Evolutionary conservation across 2,329 filamentous ascomycete genomes (phyloP).

Genomic region (Penicillium sp.): DNA sequence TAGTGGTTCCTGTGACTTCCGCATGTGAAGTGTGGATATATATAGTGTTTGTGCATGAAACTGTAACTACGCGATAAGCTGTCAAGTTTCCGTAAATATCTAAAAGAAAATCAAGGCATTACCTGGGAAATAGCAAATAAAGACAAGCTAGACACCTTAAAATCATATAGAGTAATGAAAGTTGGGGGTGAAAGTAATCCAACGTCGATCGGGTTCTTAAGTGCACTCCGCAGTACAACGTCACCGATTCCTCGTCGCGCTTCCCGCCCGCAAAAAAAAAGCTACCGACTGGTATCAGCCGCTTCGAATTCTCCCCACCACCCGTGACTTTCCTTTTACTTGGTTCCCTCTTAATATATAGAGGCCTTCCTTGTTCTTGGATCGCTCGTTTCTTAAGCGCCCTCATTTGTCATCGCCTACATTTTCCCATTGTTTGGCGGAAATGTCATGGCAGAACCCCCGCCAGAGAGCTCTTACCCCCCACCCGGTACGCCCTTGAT

Average conservation of each 20-base stretch:
- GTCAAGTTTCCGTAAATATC: neutral
- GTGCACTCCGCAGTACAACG: constrained; percentile 18
- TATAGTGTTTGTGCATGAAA: neutral
- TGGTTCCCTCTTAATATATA: neutral
- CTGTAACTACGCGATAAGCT: neutral
- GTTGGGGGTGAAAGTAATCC: neutral
- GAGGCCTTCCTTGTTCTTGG: neutral
- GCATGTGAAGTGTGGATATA: neutral
- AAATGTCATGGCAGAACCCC: constrained; percentile 48
- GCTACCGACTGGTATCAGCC: constrained; percentile 6
- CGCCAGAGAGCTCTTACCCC: constrained; percentile 47
- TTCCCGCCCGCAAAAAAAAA: constrained; percentile 16
- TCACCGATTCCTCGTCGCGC: constrained; percentile 21
- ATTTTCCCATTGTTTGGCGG: constrained; percentile 10
- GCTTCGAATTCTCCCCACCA: constrained; percentile 6
- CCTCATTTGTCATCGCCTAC: neutral
- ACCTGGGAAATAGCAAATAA: neutral
- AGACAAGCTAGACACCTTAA: too few relatives aligned
- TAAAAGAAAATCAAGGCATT: neutral
- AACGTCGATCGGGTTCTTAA: constrained; percentile 6
- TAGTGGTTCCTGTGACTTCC: neutral
- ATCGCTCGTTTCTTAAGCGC: neutral
- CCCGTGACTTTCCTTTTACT: neutral
- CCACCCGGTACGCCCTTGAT: constrained; percentile 36
- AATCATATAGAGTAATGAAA: too few relatives aligned